Base-by-base conservation (phyloP, 768 basidiomycete species). In the Naematelia aurantialba region DNA sequence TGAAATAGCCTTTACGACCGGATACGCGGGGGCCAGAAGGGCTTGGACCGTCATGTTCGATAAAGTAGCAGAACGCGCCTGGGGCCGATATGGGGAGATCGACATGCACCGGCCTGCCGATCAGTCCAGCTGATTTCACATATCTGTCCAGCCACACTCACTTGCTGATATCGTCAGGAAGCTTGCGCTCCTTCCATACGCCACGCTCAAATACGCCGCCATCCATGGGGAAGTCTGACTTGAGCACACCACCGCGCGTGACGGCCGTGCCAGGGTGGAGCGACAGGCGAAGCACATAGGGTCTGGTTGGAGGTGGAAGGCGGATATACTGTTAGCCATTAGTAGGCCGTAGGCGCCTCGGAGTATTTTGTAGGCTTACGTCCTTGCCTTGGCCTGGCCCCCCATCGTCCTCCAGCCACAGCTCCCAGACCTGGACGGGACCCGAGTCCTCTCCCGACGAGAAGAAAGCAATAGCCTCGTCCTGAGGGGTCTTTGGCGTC, bases 11-110 rank as follows among this genome's bases (percentile, higher is more conserved):
- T 65, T 89, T 85, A 52, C 89, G 84, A 50, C 92, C 90, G 64
- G 85, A 86, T 59, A 88, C 77, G 58, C 92, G 85, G 53, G 84
- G 56, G 21, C 62, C 55, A 22, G 27, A 50, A 17, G 64, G 55
- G n/a, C 60, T 65, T 4, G 72, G 61, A 14, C 68, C 65, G 45
- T 71, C 70, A 73, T 96, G 91, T 78, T 97, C 93, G 46, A 99
- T 80, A 85, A 87, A 96, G 78, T 89, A 98, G 56, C 88, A 84
- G 80, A 97, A 99, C 0, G 93, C 91, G 55, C 96, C 96, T 0
- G 96, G 90, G 62, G 92, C 90, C 2, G 91, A 92, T 79, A 99
- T 97, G 50, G 92, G 91, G 5, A 99, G 82, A 79, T 98, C 91
- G 44, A 98, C 85, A 65, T 89, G 87, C 59, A 99, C 89, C 14